A percentile compares a stretch with the other conserved stretches of the same genome.
These are phyloP conservation scores for Mucuna pruriens DNA, from an alignment of 306 rosid genomes.

Conservation along the genomic window DNA sequence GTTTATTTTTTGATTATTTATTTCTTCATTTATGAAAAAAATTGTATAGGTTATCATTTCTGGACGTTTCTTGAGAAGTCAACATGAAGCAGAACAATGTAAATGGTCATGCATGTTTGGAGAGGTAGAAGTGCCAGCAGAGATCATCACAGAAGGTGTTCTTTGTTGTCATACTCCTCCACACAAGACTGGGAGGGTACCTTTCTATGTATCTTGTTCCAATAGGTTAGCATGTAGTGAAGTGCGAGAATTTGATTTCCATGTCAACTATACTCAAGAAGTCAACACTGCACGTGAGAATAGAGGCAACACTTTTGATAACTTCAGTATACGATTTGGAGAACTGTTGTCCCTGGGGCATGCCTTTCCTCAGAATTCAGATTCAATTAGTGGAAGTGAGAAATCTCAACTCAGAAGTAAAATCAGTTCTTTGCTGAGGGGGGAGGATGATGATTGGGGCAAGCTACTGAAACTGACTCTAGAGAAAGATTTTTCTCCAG, in stretches of 20 bases:
- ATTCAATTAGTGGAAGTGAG: slow-evolving; percentile 46
- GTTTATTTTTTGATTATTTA: slow-evolving; percentile 21
- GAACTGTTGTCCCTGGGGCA: slow-evolving; percentile 51
- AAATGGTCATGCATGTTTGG: slow-evolving; percentile 96
- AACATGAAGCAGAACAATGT: slow-evolving; percentile 56
- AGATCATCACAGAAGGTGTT: slow-evolving; percentile 65
- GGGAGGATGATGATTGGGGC: slow-evolving; percentile 67
- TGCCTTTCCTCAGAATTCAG: slow-evolving; percentile 41
- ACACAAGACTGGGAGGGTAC: slow-evolving; percentile 78
- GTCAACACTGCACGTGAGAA: slow-evolving; percentile 40
- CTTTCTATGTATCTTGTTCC: slow-evolving; percentile 88
- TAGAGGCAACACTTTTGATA: slow-evolving; percentile 43
- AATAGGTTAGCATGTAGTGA: slow-evolving; percentile 94
- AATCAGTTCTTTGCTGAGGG: slow-evolving; percentile 64
- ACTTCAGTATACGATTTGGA: slow-evolving; percentile 54
- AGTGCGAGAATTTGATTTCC: slow-evolving; percentile 83
- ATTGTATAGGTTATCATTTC: slow-evolving; percentile 69
- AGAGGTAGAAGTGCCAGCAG: slow-evolving; percentile 85
- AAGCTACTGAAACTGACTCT: slow-evolving; percentile 54
- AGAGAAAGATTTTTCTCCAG: slow-evolving; percentile 60
- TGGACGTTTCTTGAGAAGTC: slow-evolving; percentile 69
- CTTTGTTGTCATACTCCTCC: slow-evolving; percentile 78
- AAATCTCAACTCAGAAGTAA: slow-evolving; percentile 53
- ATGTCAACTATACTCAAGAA: slow-evolving; percentile 45
- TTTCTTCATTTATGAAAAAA: slow-evolving; percentile 18